Evolutionary conservation across 306 rosid species (phyloP).

Genomic region (Dryas drummondii): DNA sequence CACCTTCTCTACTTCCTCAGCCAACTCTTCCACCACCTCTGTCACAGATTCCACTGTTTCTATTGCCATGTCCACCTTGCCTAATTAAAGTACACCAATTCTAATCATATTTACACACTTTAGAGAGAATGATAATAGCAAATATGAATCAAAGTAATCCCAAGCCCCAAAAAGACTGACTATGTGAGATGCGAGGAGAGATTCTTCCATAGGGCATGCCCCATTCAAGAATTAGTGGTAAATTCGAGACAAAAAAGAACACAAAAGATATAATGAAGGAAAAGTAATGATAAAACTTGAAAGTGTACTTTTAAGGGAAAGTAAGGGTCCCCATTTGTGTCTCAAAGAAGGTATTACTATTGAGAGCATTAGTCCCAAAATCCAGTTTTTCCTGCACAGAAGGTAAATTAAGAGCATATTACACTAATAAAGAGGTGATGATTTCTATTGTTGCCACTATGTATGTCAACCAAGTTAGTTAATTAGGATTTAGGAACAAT

Average conservation of each 20-base stretch:
- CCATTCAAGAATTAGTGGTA: no score
- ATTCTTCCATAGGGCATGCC: no score
- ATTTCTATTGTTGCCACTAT: not conserved
- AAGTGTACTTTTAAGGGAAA: slow-evolving; percentile 4
- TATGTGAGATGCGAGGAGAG: no score
- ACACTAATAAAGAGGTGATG: not conserved
- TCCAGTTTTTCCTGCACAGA: slow-evolving; percentile 15
- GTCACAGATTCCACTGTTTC: slow-evolving; percentile 13
- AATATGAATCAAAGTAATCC: not conserved
- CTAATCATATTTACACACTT: not conserved
- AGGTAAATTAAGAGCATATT: not conserved
- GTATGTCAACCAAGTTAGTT: not conserved
- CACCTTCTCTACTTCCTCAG: slow-evolving; percentile 6
- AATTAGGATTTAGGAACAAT: not conserved
- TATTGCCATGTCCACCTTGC: slow-evolving; percentile 8
- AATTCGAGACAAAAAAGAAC: no score
- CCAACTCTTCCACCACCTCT: slow-evolving; percentile 19
- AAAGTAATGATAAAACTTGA: not conserved
- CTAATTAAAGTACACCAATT: not conserved
- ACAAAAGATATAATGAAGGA: not conserved
- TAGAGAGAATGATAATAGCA: not conserved
- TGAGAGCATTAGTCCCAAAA: slow-evolving; percentile 2
- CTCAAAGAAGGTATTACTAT: slow-evolving; percentile 12
- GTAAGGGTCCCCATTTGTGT: slow-evolving; percentile 18
- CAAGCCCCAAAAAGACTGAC: no score